Conservation (phyloP, 1,139 yeast species). For the Suhomyces ambrosiae region DNA sequence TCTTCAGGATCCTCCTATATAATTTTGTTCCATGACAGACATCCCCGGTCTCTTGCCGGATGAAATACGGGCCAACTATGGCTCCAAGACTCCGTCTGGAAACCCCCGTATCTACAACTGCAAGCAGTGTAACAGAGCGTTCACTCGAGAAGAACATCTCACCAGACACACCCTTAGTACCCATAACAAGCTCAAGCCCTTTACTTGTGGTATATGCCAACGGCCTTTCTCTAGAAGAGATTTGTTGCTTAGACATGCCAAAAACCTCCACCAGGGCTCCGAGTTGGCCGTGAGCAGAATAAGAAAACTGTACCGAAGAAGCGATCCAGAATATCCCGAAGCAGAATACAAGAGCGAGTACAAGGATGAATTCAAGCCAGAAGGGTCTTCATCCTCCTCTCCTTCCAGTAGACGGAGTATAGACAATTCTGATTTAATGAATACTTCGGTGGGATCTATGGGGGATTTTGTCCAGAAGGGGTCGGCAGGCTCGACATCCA, state of each 20-base stretch:
- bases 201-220: conserved; percentile 34
- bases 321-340: conserved; percentile 11
- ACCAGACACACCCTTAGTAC: conserved; percentile 49
- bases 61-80: conserved; percentile 33
- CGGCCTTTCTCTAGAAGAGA: conserved; percentile 36
- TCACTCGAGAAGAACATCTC: conserved; percentile 51
- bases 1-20: too few relatives aligned
- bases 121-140: conserved; percentile 46
- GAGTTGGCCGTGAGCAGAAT: conserved; percentile 49
- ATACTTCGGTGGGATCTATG: conserved; percentile 1
- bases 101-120: conserved; percentile 49
- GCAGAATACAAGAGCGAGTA: neutral
- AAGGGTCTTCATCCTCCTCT: too few relatives aligned
- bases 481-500: too few relatives aligned
- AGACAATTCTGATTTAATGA: conserved; percentile 13
- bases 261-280: conserved; percentile 34
- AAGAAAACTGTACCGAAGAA: conserved; percentile 39
- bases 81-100: conserved; percentile 49
- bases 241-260: conserved; percentile 34
- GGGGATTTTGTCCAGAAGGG: too few relatives aligned
- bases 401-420: conserved; percentile 14
- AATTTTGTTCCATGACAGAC: neutral
- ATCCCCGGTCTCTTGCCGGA: too few relatives aligned
- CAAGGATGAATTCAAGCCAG: neutral
- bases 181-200: conserved; percentile 51